Conservation (phyloP, 2,329 filamentous ascomycete genomes). For the Pseudogymnoascus sp. region DNA sequence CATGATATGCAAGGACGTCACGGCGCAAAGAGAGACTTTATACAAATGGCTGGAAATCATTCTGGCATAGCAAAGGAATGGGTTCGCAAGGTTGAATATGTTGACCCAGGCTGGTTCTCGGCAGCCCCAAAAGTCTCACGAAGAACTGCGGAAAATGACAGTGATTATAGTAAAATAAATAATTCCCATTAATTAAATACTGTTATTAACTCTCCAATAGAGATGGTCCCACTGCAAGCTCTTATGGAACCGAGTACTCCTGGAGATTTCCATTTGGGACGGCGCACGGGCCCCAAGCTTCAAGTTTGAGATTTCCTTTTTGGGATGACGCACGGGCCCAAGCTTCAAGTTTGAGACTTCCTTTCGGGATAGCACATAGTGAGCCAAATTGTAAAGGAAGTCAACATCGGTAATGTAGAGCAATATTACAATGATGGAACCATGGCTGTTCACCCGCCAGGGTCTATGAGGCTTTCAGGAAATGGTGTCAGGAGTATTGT, state of each 20-base stretch:
- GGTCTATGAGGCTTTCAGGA: background rate
- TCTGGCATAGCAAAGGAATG: background rate
- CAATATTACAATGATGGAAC: background rate
- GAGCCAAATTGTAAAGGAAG: background rate
- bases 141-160: too few species aligned
- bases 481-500: background rate
- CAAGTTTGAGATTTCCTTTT: background rate
- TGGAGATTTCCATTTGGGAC: background rate
- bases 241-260: too few species aligned
- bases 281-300: background rate
- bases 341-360: background rate
- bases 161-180: too few species aligned
- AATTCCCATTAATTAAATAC: too few species aligned
- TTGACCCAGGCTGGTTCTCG: background rate
- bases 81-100: background rate
- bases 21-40: background rate
- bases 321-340: background rate
- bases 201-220: too few species aligned
- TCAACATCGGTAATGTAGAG: background rate
- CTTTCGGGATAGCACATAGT: background rate
- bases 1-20: background rate
- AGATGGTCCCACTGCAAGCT: too few species aligned
- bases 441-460: background rate
- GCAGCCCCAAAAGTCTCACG: too few species aligned
- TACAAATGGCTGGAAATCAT: background rate